Conservation (phyloP, 805 yeast genomes). For the Pichia scutulata region DNA sequence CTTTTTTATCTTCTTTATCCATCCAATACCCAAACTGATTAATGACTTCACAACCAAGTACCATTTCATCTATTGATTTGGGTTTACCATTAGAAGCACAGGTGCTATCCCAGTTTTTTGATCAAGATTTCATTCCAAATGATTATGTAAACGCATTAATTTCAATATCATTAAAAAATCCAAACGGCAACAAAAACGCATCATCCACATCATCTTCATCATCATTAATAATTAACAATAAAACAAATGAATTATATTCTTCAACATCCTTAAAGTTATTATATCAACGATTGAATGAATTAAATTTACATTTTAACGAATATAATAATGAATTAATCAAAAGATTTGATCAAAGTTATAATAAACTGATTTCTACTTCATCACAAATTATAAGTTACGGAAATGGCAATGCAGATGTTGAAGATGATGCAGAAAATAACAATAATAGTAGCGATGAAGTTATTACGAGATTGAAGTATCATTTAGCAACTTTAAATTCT, state of each 20-base stretch:
- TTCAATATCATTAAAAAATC: constrained; percentile 16
- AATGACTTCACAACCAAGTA: background rate
- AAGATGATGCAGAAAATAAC: background rate
- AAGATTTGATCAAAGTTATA: constrained; percentile 45
- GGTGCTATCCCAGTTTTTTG: constrained; percentile 59
- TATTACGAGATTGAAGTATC: constrained; percentile 57
- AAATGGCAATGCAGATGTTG: background rate
- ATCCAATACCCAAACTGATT: background rate
- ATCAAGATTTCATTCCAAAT: constrained; percentile 55
- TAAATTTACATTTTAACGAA: constrained; percentile 54
- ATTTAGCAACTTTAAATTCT: constrained; percentile 50
- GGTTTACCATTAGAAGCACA: constrained; percentile 16
- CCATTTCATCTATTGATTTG: constrained; percentile 3
- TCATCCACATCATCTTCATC: background rate
- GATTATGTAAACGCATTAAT: constrained; percentile 59
- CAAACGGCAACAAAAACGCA: too few species aligned
- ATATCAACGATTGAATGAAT: constrained; percentile 33
- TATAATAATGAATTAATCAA: constrained; percentile 51
- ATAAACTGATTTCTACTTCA: constrained; percentile 41
- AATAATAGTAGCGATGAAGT: constrained; percentile 14
- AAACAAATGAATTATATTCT: background rate
- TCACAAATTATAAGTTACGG: constrained; percentile 19
- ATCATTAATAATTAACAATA: background rate
- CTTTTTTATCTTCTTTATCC: too few species aligned
- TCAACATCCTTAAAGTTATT: constrained; percentile 13